A percentile compares a stretch with the other conserved stretches of the same genome.
phyloP scores from a whole-genome alignment of 306 rosid species.

The Cicer cuneatum region DNA sequence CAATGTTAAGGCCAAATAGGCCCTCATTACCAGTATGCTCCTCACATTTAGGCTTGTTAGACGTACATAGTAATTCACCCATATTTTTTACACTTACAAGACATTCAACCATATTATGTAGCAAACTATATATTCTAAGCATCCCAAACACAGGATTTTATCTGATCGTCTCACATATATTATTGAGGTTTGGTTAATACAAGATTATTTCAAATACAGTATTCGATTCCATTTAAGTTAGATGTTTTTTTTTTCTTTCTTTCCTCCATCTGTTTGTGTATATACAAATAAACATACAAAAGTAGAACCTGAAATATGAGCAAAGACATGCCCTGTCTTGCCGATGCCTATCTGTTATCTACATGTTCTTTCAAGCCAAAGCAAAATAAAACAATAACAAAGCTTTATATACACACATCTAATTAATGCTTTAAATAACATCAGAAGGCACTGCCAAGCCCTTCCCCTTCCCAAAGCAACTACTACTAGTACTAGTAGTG shows the following conservation, averaged over 20 bases:
- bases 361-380: conserved; percentile 55
- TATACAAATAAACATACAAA: conserved; percentile 27
- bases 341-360: conserved; percentile 48
- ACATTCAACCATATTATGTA: no score
- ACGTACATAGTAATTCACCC: no score
- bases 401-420: conserved; percentile 27
- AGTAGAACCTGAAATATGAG: conserved; percentile 40
- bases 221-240: neutral
- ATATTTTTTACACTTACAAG: no score
- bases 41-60: no score
- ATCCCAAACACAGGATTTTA: conserved; percentile 14
- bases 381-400: conserved; percentile 27
- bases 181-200: neutral
- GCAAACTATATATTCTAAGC: no score
- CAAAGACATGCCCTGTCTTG: conserved; percentile 44
- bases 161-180: neutral
- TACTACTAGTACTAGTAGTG: conserved; percentile 41
- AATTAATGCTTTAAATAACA: conserved; percentile 46
- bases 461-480: conserved; percentile 50
- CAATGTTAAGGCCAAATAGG: no score
- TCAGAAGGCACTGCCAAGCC: conserved; percentile 53
- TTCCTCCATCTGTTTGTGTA: conserved; percentile 36
- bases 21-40: no score
- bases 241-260: neutral
- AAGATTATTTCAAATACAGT: neutral